Evolutionary conservation across 495 filamentous ascomycete genomes (phyloP).

Genomic region (Venustampulla echinocandica): DNA sequence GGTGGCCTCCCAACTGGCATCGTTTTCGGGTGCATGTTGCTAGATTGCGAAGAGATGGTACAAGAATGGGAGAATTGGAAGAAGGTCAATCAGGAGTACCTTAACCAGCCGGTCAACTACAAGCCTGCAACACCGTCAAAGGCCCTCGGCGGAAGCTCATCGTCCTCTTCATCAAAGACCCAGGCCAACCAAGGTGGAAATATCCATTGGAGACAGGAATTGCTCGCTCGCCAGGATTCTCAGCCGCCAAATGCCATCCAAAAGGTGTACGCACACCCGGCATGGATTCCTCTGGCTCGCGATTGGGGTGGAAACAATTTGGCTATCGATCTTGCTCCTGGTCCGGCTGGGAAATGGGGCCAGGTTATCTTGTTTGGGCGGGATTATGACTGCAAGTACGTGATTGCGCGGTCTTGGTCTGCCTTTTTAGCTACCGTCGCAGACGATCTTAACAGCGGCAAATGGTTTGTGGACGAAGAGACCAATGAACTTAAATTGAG

Average conservation of each 20-base stretch:
- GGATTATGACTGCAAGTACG: slow-evolving; percentile 98
- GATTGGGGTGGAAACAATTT: slow-evolving; percentile 99
- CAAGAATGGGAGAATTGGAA: slow-evolving; percentile 98
- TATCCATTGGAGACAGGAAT: slow-evolving; percentile 69
- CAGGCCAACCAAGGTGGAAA: slow-evolving; percentile 39
- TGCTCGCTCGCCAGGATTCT: slow-evolving; percentile 76
- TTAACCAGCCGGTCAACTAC: slow-evolving; percentile 47
- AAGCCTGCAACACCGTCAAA: slow-evolving; percentile 54
- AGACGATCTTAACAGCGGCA: slow-evolving; percentile 79
- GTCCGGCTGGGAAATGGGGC: slow-evolving; percentile 84
- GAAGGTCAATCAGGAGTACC: slow-evolving; percentile 80
- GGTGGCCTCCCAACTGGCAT: slow-evolving; percentile 86
- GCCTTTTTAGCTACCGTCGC: slow-evolving; percentile 78
- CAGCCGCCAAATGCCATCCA: slow-evolving; percentile 81
- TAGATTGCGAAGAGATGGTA: slow-evolving; percentile 97
- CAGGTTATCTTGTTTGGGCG: slow-evolving; percentile 95
- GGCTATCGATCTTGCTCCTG: slow-evolving; percentile 87
- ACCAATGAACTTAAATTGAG: slow-evolving; percentile 81
- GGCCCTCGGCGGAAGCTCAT: slow-evolving; percentile 55
- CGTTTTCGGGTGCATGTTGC: slow-evolving; percentile 86
- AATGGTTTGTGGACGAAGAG: slow-evolving; percentile 87
- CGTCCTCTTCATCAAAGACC: slow-evolving; percentile 39
- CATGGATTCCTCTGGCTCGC: slow-evolving; percentile 91
- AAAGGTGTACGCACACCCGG: slow-evolving; percentile 87
- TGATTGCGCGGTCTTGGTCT: slow-evolving; percentile 87